A percentile compares a stretch with the other conserved stretches of the same genome.
These are phyloP conservation scores for Sungouiella blattae DNA, from an alignment of 805 yeast genomes.

Conservation along the genomic window DNA sequence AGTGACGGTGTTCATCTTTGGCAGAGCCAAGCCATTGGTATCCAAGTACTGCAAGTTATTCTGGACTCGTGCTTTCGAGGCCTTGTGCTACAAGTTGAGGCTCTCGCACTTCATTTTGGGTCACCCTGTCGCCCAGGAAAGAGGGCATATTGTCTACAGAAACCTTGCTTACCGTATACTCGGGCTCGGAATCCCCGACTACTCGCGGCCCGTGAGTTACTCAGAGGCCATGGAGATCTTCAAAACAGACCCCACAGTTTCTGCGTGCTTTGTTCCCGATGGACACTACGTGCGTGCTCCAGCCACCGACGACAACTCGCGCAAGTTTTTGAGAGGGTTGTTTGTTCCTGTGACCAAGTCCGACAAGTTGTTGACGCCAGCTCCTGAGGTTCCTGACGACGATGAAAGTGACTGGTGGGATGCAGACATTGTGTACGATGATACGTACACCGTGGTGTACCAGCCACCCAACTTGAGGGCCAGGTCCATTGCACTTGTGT, in stretches of 20 bases:
- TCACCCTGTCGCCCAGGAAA: constrained; percentile 56
- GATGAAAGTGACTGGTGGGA: constrained; percentile 31
- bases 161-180: constrained; percentile 42
- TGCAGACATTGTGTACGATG: constrained; percentile 33
- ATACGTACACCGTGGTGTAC: constrained; percentile 71
- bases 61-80: constrained; percentile 61
- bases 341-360: constrained; percentile 83
- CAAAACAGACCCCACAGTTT: constrained; percentile 34
- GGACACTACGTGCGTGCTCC: constrained; percentile 89
- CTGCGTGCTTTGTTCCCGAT: constrained; percentile 69
- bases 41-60: constrained; percentile 41
- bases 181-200: constrained; percentile 49
- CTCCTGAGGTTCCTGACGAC: constrained; percentile 6
- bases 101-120: constrained; percentile 79
- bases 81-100: constrained; percentile 55
- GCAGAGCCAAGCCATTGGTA: constrained; percentile 3
- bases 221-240: constrained; percentile 45
- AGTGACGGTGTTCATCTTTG: constrained; percentile 3
- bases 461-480: constrained; percentile 73
- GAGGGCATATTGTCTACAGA: constrained; percentile 65
- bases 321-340: constrained; percentile 58
- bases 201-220: constrained; percentile 50
- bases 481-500: constrained; percentile 51
- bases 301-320: constrained; percentile 68
- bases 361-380: constrained; percentile 50